These are phyloP conservation scores for Vitis amurensis DNA, from an alignment of 164 flowering plant species.

Conservation along the genomic window DNA sequence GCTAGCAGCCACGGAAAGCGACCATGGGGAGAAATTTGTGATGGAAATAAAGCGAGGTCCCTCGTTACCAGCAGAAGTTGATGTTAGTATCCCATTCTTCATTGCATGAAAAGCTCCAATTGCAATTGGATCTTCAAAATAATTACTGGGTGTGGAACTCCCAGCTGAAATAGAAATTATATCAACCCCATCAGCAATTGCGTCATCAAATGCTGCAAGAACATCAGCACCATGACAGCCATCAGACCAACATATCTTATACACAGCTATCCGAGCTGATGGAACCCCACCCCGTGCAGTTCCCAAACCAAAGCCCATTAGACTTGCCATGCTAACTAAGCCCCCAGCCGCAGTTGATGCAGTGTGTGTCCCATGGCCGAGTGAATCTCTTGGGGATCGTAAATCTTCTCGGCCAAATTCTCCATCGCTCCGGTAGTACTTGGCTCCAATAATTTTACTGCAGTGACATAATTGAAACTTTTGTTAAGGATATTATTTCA, in stretches of 20 bases:
- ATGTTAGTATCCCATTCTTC: constrained; percentile 32
- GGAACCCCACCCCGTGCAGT: constrained; percentile 63
- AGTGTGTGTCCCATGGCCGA: constrained; percentile 57
- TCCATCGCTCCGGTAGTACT: constrained; percentile 19
- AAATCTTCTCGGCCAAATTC: background rate
- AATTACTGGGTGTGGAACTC: background rate
- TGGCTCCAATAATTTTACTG: constrained; percentile 59
- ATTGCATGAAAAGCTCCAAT: constrained; percentile 42
- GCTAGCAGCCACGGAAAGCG: constrained; percentile 43
- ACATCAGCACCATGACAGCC: constrained; percentile 35
- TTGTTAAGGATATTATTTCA: too few species aligned
- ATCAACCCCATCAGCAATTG: constrained; percentile 52
- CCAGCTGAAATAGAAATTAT: constrained; percentile 42
- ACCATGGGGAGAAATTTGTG: constrained; percentile 41
- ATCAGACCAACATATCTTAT: constrained; percentile 36
- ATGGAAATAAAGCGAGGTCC: constrained; percentile 26
- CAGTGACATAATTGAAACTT: background rate
- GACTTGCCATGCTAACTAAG: constrained; percentile 29
- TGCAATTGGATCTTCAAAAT: constrained; percentile 28
- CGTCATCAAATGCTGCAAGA: constrained; percentile 57
- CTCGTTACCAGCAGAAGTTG: constrained; percentile 32
- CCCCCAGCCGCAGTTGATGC: constrained; percentile 58
- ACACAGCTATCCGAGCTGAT: constrained; percentile 49
- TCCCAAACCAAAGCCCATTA: constrained; percentile 38
- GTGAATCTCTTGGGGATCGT: constrained; percentile 33